Base-by-base conservation (phyloP, 805 yeast species). In the Sporopachydermia quercuum region DNA sequence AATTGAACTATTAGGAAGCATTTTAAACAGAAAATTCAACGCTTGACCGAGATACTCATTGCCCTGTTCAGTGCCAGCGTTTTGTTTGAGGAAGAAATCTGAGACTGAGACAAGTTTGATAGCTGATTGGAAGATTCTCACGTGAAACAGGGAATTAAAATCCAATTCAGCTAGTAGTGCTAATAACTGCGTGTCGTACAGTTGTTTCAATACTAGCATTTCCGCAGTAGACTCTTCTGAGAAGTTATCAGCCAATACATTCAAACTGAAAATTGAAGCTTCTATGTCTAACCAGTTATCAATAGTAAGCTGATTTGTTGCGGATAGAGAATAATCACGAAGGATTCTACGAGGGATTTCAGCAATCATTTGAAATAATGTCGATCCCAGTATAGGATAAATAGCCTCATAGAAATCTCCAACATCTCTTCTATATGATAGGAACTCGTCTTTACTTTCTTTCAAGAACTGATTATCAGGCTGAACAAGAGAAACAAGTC, bases 331-430 rank as follows among this genome's bases (percentile, higher is more conserved):
- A 17, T 5, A 36, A 19, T 16, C 16, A 15, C 6, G 35, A n/a
- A 16, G 40, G 15, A 19, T 34, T 39, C 4, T 13, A 18, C 3
- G 37, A 16, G 16, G 40, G 36, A 4, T 27, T 4, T 51, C 48
- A 1, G 62, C 47, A 18, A 82, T 53, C 15, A 57, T 62, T 3
- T 61, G 59, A 45, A 70, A 71, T 30, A 83, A 54, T 1, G 66
- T 58, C 0, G 55, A 40, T 33, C 81, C 83, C 30, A 84, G 63
- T 3, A 82, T 62, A 1, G 85, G 71, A 61, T 78, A 83, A 1
- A 78, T 57, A 0, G 74, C 63, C 40, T 85, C 91, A 46, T 83
- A 71, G 33, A 87, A 64, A 48, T 91, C 97, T 1, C 78, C 70
- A 5, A 80, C 78, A 44, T 80, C 89, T 19, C 72, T 60, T 48